Percentiles rank a stretch among this genome's conserved stretches.
Evolutionary conservation across 1,139 yeast species (phyloP).

Genomic region (Debaryomycetaceae sp.): DNA sequence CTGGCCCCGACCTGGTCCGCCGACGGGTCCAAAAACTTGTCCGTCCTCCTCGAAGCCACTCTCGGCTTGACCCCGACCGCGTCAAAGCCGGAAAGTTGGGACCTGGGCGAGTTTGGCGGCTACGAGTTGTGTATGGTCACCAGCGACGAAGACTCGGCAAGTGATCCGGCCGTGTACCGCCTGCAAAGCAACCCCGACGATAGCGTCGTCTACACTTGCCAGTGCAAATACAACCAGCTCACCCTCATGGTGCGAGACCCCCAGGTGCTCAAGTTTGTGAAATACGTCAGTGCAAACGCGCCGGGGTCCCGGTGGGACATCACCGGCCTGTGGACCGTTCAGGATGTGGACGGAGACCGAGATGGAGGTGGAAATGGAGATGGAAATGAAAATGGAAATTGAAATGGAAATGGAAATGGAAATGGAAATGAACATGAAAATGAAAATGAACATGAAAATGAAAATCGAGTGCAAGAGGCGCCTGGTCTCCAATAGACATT

Average conservation of each 20-base stretch:
- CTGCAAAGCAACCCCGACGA: constrained; percentile 56
- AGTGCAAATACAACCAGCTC: constrained; percentile 77
- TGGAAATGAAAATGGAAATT: constrained; percentile 11
- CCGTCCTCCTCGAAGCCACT: constrained; percentile 56
- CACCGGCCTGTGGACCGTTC: constrained; percentile 68
- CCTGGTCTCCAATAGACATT: too few relatives aligned
- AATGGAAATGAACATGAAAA: not conserved
- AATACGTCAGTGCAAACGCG: constrained; percentile 83
- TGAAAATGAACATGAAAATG: not conserved
- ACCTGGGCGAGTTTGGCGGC: constrained; percentile 82
- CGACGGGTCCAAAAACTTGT: constrained; percentile 28
- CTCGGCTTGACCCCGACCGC: constrained; percentile 68
- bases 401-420: not conserved
- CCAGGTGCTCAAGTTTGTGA: constrained; percentile 77
- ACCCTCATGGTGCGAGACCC: constrained; percentile 75
- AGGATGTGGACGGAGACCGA: constrained; percentile 14
- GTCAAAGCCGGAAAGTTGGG: constrained; percentile 51
- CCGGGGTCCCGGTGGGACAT: constrained; percentile 93
- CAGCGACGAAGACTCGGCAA: constrained; percentile 36
- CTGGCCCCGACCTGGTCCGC: constrained; percentile 13
- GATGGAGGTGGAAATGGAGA: constrained; percentile 13
- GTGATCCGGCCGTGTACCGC: constrained; percentile 50
- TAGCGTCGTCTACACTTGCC: constrained; percentile 68
- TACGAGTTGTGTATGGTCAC: constrained; percentile 82
- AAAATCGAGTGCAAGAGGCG: too few relatives aligned